Percentiles rank a stretch among this genome's conserved stretches.
Evolutionary conservation across 2,329 filamentous ascomycete genomes (phyloP).

Genomic region (Parascedosporium putredinis): DNA sequence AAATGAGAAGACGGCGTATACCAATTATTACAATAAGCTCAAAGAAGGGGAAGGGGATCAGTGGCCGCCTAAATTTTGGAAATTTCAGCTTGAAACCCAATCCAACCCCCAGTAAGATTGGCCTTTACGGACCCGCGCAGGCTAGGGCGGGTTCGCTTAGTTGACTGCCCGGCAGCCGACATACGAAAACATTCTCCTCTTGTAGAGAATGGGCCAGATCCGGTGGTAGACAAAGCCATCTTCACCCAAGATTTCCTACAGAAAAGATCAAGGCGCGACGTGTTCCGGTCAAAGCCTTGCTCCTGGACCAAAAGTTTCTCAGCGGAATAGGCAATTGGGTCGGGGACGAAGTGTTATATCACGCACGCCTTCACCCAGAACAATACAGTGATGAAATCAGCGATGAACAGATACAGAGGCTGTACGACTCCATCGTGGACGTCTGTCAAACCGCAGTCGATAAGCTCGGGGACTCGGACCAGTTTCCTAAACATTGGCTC

Average conservation of each 20-base stretch:
- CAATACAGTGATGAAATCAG: constrained; percentile 79
- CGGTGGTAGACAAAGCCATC: constrained; percentile 67
- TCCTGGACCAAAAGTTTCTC: constrained; percentile 80
- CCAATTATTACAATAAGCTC: constrained; percentile 68
- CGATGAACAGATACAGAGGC: constrained; percentile 56
- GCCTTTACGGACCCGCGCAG: constrained; percentile 80
- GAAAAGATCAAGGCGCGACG: constrained; percentile 62
- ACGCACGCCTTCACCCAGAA: constrained; percentile 82
- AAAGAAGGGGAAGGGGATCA: constrained; percentile 44
- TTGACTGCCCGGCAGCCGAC: constrained; percentile 66
- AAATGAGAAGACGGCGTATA: constrained; percentile 66
- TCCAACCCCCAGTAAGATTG: constrained; percentile 44
- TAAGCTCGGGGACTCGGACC: constrained; percentile 65
- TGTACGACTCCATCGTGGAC: constrained; percentile 65
- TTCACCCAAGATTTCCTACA: constrained; percentile 68
- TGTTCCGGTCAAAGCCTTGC: constrained; percentile 78
- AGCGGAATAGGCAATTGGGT: constrained; percentile 98
- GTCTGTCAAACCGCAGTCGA: constrained; percentile 75
- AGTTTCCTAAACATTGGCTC: constrained; percentile 81
- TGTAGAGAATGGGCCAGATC: constrained; percentile 88
- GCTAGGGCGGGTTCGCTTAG: constrained; percentile 67
- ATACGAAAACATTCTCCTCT: constrained; percentile 71
- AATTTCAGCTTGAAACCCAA: constrained; percentile 64
- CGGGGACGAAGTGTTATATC: constrained; percentile 84
- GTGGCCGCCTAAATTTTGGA: constrained; percentile 89